Conservation (phyloP, 257 asterid species). For the Nemophila menziesii region DNA sequence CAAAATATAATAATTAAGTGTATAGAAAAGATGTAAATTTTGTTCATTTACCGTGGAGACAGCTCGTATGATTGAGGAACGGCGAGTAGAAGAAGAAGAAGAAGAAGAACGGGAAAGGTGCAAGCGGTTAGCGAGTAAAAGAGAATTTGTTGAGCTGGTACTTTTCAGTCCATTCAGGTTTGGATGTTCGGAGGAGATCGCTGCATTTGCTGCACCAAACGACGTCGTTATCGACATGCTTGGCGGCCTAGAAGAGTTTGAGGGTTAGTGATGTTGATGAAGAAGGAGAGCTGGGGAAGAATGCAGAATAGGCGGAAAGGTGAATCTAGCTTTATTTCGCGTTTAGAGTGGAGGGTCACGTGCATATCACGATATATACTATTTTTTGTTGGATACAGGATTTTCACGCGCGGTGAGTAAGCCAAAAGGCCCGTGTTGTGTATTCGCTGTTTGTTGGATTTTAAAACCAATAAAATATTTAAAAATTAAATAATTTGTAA, state of each 20-base stretch:
- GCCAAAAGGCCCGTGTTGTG: too few relatives aligned
- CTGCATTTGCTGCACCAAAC: neutral
- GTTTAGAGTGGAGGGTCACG: conserved; percentile 15
- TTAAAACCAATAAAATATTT: too few relatives aligned
- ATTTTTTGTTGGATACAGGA: neutral
- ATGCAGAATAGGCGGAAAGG: neutral
- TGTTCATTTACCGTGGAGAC: neutral
- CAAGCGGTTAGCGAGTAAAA: conserved; percentile 28
- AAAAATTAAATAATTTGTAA: too few relatives aligned
- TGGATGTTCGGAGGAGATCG: neutral
- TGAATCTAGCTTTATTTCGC: neutral
- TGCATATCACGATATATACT: conserved; percentile 6
- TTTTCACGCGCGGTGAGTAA: neutral
- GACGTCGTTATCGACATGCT: neutral
- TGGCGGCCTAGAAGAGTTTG: too few relatives aligned
- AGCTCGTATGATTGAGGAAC: neutral
- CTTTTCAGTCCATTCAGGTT: conserved; percentile 19
- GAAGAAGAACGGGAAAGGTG: conserved; percentile 8
- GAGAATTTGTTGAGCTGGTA: conserved; percentile 27
- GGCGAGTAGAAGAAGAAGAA: neutral
- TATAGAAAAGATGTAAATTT: too few relatives aligned
- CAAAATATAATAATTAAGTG: too few relatives aligned
- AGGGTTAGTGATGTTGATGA: conserved; percentile 10
- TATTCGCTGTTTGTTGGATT: too few relatives aligned
- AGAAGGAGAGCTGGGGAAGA: conserved; percentile 1